Base-by-base conservation (phyloP, 495 filamentous ascomycete genomes). In the Penicillium ochrochloron region DNA sequence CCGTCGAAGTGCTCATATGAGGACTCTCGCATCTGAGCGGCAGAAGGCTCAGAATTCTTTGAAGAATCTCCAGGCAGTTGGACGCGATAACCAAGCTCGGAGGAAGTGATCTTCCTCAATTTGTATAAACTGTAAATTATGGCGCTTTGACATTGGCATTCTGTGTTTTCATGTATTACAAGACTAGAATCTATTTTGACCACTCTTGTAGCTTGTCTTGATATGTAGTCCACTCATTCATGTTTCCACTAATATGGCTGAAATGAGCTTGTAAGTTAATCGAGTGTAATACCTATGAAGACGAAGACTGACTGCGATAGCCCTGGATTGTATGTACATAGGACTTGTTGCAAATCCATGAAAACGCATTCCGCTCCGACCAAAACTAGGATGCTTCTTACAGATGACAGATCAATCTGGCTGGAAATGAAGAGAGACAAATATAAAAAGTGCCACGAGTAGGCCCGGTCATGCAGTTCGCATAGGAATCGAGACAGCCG, bases 401-500 rank as follows among this genome's bases (percentile, higher is more conserved):
- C 21, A 52, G 25, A 27, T 1, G 2, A 27, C 25, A 27, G 25
- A 14, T 0, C 27, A 29, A 50, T 56, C 25, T 31, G 55, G 42
- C 27, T 29, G 15, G 46, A 59, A 14, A 37, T 2, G 31, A 33
- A 33, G 31, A 33, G n/a, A 33, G 31, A 33, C 31, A 2, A 33
- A 33, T n/a, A 42, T 8, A 15, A 41, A 53, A 42, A 39, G 19
- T 14, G 35, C 35, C 35, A 37, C 14, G 35, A 14, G 35, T 37
- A 37, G 37, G n/a, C 21, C 8, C 21, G 12, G 11, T 85, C 57
- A 72, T 33, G 63, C 37, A 21, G 64, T 71, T 46, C 70, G 73
- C 73, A 78, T 77, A 17, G 75, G 73, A 37, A 75, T 50, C 3
- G 75, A 74, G 9, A 63, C 66, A 65, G 76, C 66, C 19, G 79